A percentile compares a stretch with the other conserved stretches of the same genome.
Evolutionary conservation across 2,329 filamentous ascomycete genomes (phyloP).

Genomic region (Fusarium nisikadoi): DNA sequence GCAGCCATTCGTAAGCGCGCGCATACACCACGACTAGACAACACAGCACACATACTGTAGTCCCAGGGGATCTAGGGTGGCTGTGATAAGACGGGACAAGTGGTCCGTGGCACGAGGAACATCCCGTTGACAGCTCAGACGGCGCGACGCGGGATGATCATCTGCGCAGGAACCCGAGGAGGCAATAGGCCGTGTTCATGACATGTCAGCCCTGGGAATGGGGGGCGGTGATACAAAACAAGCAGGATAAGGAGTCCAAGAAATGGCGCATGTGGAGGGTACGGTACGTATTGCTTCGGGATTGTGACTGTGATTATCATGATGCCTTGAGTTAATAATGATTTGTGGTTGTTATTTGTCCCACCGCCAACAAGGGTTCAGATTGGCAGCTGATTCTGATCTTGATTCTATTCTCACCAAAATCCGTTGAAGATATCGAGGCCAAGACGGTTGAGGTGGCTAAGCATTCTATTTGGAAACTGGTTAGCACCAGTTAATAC

Average conservation of each 20-base stretch:
- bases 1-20: slow-evolving; percentile 38
- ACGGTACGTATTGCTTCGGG: slow-evolving; percentile 13
- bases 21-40: slow-evolving; percentile 14
- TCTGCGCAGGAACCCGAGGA: slow-evolving; percentile 47
- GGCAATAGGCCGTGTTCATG: slow-evolving; percentile 36
- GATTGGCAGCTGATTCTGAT: slow-evolving; percentile 5
- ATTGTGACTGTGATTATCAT: slow-evolving; percentile 7
- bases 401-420: not conserved
- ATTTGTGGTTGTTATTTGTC: slow-evolving; percentile 13
- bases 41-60: slow-evolving; percentile 2
- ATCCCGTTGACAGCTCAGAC: slow-evolving; percentile 40
- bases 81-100: slow-evolving; percentile 28
- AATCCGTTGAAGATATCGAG: not conserved
- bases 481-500: not conserved
- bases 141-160: slow-evolving; percentile 44
- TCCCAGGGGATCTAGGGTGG: not conserved
- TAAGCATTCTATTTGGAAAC: slow-evolving; percentile 3
- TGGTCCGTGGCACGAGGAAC: slow-evolving; percentile 30
- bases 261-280: slow-evolving; percentile 38
- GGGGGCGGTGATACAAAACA: not conserved
- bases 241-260: slow-evolving; percentile 5
- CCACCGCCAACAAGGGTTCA: slow-evolving; percentile 1
- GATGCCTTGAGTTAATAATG: slow-evolving; percentile 11
- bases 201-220: slow-evolving; percentile 20
- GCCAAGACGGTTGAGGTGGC: not conserved